Base-by-base conservation (phyloP, 169 alveolate genomes). In the Plasmodium cynomolgi region DNA sequence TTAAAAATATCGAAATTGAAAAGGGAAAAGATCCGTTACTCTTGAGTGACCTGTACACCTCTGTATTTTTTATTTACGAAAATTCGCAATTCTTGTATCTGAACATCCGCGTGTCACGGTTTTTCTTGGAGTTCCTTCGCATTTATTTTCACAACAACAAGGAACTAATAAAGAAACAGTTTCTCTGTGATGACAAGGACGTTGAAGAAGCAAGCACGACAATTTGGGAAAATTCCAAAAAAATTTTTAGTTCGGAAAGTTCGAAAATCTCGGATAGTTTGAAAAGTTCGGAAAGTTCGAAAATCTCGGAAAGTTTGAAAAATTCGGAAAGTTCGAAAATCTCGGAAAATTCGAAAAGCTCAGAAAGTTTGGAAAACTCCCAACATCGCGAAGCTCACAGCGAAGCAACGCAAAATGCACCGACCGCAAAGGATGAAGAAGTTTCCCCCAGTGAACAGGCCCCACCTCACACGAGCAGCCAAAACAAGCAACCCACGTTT, bases 31-130 rank as follows among this genome's bases (percentile, higher is more conserved):
- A 44, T 5, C 82, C 37, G 72, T 37, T 88, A 50, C 73, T 81
- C 23, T 68, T 88, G 31, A 62, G 94, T 56, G 94, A 88, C 72
- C 4, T 88, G 2, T 88, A 80, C 47, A 88, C 90, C 23, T 88
- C 50, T 8, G 23, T 88, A 50, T 88, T 88, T 80, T 88, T 88
- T 81, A 88, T 88, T 58, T 88, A 88, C 83, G 94, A 88, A 34
- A 88, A 88, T 41, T 88, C 94, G 8, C 34, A 56, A 15, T 88
- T 88, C 56, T 39, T 88, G 31, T 41, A 41, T 50, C 47, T 88
- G 34, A 88, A 33, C 82, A 58, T 34, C 34, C 37, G 72, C 50
- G 94, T 88, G 58, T 88, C 94, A 15, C 68, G 73, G 6, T 88
- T 80, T 68, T 62, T 88, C 54, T 8, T 88, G 33, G 94, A 88